phyloP scores from a whole-genome alignment of 345 rosid genomes.

The Citrus medica region DNA sequence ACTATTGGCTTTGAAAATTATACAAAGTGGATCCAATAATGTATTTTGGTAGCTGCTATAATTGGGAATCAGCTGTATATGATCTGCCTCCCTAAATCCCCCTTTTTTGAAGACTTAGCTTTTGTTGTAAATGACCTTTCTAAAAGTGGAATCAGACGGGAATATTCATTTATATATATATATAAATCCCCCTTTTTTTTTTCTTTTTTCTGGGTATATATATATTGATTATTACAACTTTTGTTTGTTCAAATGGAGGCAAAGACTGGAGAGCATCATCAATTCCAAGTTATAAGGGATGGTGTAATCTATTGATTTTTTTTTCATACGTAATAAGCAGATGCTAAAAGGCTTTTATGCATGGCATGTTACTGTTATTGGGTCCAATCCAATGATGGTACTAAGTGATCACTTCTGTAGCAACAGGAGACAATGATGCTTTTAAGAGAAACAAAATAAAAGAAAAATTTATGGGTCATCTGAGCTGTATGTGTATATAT shows the following conservation, averaged over 20 bases:
- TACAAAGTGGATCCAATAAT: neutral
- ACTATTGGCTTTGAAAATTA: neutral
- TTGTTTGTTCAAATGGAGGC: constrained; percentile 13
- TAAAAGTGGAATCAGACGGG: neutral
- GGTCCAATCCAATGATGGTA: constrained; percentile 12
- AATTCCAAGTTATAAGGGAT: constrained; percentile 22
- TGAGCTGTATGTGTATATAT: neutral
- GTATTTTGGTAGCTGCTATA: neutral
- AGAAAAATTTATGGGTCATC: neutral
- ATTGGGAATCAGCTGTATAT: too few relatives aligned
- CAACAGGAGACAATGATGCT: neutral
- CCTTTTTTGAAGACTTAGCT: neutral
- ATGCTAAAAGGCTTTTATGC: constrained; percentile 3
- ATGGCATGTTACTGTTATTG: neutral
- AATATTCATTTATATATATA: too few relatives aligned
- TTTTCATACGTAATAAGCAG: neutral
- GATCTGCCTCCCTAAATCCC: neutral
- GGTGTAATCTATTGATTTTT: constrained; percentile 7
- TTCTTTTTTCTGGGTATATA: neutral
- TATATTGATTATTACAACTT: neutral
- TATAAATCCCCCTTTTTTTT: too few relatives aligned
- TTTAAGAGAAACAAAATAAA: neutral
- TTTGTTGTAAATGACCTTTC: neutral
- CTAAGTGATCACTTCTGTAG: neutral
- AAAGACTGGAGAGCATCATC: constrained; percentile 19